phyloP scores from a whole-genome alignment of 2,329 filamentous ascomycete species.

The Aspergillus eucalypticola region DNA sequence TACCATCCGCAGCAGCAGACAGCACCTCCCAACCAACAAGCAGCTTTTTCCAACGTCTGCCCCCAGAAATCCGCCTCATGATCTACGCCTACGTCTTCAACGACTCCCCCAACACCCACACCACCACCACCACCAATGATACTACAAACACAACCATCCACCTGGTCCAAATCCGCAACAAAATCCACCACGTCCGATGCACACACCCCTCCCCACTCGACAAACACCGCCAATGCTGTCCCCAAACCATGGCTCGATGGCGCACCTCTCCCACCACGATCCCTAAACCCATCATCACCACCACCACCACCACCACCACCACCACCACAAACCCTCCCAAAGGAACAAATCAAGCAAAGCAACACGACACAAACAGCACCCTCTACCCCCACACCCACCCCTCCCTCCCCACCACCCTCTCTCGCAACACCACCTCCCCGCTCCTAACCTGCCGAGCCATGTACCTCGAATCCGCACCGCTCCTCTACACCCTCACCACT shows the following conservation, averaged over 20 bases:
- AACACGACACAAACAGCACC: conserved; percentile 8
- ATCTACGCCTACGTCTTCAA: conserved; percentile 42
- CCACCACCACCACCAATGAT: too few species aligned
- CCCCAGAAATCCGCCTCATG: conserved; percentile 40
- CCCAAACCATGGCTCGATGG: conserved; percentile 35
- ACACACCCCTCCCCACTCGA: conserved; percentile 23
- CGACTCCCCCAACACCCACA: conserved; percentile 5
- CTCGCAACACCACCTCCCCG: conserved; percentile 26
- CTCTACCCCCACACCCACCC: conserved; percentile 40
- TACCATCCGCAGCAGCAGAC: not conserved
- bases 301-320: conserved; percentile 7
- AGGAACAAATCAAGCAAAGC: not conserved
- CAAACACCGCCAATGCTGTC: conserved; percentile 37
- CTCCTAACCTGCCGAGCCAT: conserved; percentile 38
- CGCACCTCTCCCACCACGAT: conserved; percentile 17
- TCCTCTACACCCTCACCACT: conserved; percentile 30
- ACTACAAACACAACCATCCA: conserved; percentile 26
- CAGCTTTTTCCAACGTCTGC: conserved; percentile 30
- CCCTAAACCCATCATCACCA: conserved; percentile 20
- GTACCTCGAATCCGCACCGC: conserved; percentile 34
- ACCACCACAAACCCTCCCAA: not conserved
- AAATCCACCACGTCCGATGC: conserved; percentile 40
- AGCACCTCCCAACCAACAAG: conserved; percentile 23
- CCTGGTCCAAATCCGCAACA: conserved; percentile 37
- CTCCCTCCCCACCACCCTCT: conserved; percentile 26